A percentile compares a stretch with the other conserved stretches of the same genome.
phyloP scores from a whole-genome alignment of 768 basidiomycete genomes.

The Pleurotus salmoneostramineus region DNA sequence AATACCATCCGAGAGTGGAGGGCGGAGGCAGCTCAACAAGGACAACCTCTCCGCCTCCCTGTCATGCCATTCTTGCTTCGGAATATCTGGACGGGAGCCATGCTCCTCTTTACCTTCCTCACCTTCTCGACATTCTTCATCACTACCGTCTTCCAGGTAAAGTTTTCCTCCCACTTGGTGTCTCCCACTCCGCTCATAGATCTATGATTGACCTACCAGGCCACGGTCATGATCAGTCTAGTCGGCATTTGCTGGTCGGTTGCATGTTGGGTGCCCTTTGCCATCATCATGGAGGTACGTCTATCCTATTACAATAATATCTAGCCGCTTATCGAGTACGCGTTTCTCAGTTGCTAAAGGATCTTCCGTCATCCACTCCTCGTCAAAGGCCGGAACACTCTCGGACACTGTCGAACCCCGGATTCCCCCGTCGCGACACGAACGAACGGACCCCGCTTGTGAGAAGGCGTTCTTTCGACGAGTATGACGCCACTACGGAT shows the following conservation, averaged over 20 bases:
- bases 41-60: conserved; percentile 73
- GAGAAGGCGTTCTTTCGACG: conserved; percentile 53
- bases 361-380: conserved; percentile 42
- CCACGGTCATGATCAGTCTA: conserved; percentile 76
- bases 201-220: conserved; percentile 32
- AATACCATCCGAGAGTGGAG: conserved; percentile 78
- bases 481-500: conserved; percentile 33
- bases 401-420: conserved; percentile 52
- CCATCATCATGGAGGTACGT: conserved; percentile 93
- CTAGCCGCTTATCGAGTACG: not conserved
- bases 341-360: conserved; percentile 61
- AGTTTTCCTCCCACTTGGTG: conserved; percentile 9
- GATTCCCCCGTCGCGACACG: conserved; percentile 24
- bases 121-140: conserved; percentile 88
- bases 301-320: not conserved
- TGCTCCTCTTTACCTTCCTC: conserved; percentile 74
- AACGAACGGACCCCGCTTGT: conserved; percentile 59
- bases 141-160: conserved; percentile 66
- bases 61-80: conserved; percentile 88
- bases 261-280: conserved; percentile 97
- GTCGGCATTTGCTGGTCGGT: conserved; percentile 96
- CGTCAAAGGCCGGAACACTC: conserved; percentile 41
- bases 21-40: conserved; percentile 74
- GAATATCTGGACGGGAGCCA: conserved; percentile 90
- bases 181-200: not conserved